Conservation (phyloP, 164 flowering plant species). For the Nymphaea thermarum region DNA sequence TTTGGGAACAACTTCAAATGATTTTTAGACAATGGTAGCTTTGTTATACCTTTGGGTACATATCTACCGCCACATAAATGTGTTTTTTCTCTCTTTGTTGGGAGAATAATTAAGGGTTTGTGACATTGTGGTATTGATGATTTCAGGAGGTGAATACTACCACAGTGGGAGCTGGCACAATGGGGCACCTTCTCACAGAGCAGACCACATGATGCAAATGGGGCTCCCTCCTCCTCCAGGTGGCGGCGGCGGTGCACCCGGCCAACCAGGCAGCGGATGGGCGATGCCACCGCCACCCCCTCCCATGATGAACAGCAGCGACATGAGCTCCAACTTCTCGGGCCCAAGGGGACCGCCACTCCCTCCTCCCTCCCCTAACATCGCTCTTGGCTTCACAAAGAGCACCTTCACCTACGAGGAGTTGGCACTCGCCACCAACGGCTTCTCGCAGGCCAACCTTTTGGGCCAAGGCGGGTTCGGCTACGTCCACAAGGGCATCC, state of each 20-base stretch:
- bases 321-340: slow-evolving; percentile 34
- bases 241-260: background rate
- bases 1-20: background rate
- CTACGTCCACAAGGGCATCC: slow-evolving; percentile 68
- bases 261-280: slow-evolving; percentile 8
- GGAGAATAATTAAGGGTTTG: background rate
- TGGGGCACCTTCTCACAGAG: slow-evolving; percentile 1
- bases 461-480: slow-evolving; percentile 93
- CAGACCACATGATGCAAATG: slow-evolving; percentile 12
- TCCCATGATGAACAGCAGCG: slow-evolving; percentile 19
- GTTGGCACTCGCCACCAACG: slow-evolving; percentile 52
- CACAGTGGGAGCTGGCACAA: slow-evolving; percentile 12
- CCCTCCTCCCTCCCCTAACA: slow-evolving; percentile 49
- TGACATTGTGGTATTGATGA: background rate
- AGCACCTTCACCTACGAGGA: slow-evolving; percentile 66
- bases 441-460: slow-evolving; percentile 45
- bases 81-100: background rate
- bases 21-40: no score
- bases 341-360: slow-evolving; percentile 23
- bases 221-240: slow-evolving; percentile 12
- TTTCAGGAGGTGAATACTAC: slow-evolving; percentile 18
- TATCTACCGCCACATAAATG: background rate
- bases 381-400: slow-evolving; percentile 48
- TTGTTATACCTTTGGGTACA: background rate
- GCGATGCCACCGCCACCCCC: slow-evolving; percentile 20